phyloP scores from a whole-genome alignment of 2,329 filamentous ascomycete species.

The Leptographium procerum region DNA sequence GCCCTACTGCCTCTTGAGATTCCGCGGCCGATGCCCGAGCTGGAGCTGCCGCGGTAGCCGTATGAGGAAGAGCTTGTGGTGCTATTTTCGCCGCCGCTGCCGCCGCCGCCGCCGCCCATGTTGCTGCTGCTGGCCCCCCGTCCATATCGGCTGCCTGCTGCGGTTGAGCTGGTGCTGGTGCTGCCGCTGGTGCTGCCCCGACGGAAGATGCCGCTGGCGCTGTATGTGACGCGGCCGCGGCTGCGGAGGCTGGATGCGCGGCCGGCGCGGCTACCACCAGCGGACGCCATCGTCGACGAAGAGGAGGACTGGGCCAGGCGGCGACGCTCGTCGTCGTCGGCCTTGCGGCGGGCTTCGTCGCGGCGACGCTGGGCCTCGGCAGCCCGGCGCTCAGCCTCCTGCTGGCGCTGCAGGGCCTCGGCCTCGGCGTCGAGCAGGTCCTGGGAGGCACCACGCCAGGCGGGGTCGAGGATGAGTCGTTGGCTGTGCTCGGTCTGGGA shows the following conservation, averaged over 20 bases:
- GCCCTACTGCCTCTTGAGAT: slow-evolving; percentile 38
- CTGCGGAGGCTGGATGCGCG: not conserved
- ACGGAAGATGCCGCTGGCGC: slow-evolving; percentile 9
- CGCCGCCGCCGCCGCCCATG: not conserved
- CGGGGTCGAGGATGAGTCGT: slow-evolving; percentile 73
- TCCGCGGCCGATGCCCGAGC: slow-evolving; percentile 34
- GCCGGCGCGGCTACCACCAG: slow-evolving; percentile 1
- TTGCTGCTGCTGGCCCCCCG: not conserved
- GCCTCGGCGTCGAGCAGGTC: slow-evolving; percentile 80
- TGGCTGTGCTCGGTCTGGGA: slow-evolving; percentile 98
- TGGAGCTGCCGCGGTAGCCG: slow-evolving; percentile 6
- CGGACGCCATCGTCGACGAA: not conserved
- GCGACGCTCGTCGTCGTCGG: slow-evolving; percentile 48
- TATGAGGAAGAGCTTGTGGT: not conserved
- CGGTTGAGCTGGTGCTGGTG: not conserved
- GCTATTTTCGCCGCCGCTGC: not conserved
- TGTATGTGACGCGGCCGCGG: not conserved
- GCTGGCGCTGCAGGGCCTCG: slow-evolving; percentile 44
- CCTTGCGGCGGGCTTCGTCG: slow-evolving; percentile 55
- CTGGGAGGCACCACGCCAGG: slow-evolving; percentile 80
- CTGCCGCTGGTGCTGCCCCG: slow-evolving; percentile 11
- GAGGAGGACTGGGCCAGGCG: slow-evolving; percentile 22
- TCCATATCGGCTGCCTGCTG: not conserved
- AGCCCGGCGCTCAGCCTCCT: slow-evolving; percentile 65
- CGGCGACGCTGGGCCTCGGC: slow-evolving; percentile 68